A percentile compares a stretch with the other conserved stretches of the same genome.
Evolutionary conservation across 1,139 yeast species (phyloP).

Genomic region (Blastobotrys ciferrii): DNA sequence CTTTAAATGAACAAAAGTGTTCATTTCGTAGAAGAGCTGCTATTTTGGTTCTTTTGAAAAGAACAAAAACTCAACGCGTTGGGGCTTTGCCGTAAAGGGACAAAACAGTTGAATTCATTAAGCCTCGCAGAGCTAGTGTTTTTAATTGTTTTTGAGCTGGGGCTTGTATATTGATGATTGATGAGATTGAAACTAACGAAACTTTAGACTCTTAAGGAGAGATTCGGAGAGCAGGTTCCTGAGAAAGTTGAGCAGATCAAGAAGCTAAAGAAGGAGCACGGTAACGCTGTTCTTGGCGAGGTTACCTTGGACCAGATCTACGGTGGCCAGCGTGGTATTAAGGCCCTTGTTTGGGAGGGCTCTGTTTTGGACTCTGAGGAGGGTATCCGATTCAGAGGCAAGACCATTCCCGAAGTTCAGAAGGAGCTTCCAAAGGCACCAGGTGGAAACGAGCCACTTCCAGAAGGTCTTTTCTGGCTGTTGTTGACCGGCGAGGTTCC

Average conservation of each 20-base stretch:
- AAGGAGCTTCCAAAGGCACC: conserved; percentile 89
- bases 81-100: too few species aligned
- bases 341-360: conserved; percentile 99
- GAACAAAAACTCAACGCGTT: too few species aligned
- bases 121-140: too few species aligned
- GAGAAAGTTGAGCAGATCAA: conserved; percentile 89
- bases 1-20: too few species aligned
- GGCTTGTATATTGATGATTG: too few species aligned
- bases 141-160: too few species aligned
- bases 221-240: conserved; percentile 90
- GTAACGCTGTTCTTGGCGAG: conserved; percentile 88
- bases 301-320: conserved; percentile 93
- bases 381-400: conserved; percentile 98
- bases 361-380: conserved; percentile 97
- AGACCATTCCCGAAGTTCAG: conserved; percentile 94
- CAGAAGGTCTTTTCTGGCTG: conserved; percentile 65
- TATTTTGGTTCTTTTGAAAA: too few species aligned
- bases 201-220: conserved; percentile 76
- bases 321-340: conserved; percentile 99
- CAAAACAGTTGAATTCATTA: too few species aligned
- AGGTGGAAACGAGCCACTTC: conserved; percentile 67
- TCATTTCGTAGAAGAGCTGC: too few species aligned
- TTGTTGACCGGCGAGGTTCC: conserved; percentile 63
- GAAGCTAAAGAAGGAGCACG: conserved; percentile 83
- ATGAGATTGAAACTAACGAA: background rate